Conservation (phyloP, 2,329 filamentous ascomycete genomes). For the Trichoderma simmonsii region DNA sequence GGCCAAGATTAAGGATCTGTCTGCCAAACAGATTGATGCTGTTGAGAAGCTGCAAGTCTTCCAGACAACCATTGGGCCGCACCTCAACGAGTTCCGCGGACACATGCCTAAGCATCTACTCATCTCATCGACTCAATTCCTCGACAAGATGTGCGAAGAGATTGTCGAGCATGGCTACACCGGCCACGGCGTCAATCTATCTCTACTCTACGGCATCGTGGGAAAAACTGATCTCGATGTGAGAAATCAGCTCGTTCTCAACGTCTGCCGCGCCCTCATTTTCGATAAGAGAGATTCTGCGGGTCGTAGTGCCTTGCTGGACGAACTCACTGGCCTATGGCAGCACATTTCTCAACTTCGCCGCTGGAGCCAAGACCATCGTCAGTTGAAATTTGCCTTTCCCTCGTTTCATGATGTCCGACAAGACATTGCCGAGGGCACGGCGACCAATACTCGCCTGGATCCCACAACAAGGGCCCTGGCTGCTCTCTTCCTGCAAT, state of each 20-base stretch:
- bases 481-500: slow-evolving; percentile 33
- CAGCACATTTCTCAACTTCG: slow-evolving; percentile 36
- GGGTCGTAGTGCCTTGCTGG: slow-evolving; percentile 23
- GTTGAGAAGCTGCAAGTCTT: slow-evolving; percentile 28
- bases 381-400: slow-evolving; percentile 29
- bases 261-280: slow-evolving; percentile 29
- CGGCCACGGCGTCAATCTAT: slow-evolving; percentile 26
- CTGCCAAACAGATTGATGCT: slow-evolving; percentile 14
- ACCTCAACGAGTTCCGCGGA: slow-evolving; percentile 27
- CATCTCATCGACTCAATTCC: slow-evolving; percentile 23
- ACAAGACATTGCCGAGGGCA: slow-evolving; percentile 19
- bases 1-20: slow-evolving; percentile 30
- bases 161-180: slow-evolving; percentile 22
- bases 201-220: slow-evolving; percentile 26
- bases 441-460: not conserved
- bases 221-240: slow-evolving; percentile 29
- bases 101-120: slow-evolving; percentile 31
- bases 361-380: slow-evolving; percentile 27
- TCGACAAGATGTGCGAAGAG: slow-evolving; percentile 22
- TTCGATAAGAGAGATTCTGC: slow-evolving; percentile 18
- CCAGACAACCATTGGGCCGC: slow-evolving; percentile 31
- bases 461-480: slow-evolving; percentile 25
- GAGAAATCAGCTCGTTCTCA: slow-evolving; percentile 33
- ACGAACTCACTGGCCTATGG: slow-evolving; percentile 37
- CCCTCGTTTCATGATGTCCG: slow-evolving; percentile 30